A percentile compares a stretch with the other conserved stretches of the same genome.
Conservation (phyloP, 1,139 yeast species). For the Yamadazyma spencermartinsiae region DNA sequence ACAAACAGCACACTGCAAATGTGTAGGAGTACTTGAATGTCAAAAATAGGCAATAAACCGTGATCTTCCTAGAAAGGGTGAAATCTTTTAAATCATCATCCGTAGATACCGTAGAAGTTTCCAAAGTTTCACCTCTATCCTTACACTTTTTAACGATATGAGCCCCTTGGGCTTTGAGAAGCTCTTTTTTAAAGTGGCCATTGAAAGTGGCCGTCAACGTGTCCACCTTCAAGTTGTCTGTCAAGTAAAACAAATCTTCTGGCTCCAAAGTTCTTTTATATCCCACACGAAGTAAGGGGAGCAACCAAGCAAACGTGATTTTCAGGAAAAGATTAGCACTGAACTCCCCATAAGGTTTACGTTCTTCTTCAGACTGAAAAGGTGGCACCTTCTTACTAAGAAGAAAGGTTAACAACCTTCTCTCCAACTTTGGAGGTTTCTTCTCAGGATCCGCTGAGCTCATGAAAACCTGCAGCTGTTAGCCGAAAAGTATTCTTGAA, state of each 20-base stretch:
- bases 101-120: slow-evolving; percentile 17
- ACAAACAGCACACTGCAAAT: slow-evolving; percentile 22
- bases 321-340: slow-evolving; percentile 31
- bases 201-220: slow-evolving; percentile 32
- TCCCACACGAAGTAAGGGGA: slow-evolving; percentile 60
- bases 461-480: slow-evolving; percentile 1
- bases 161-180: slow-evolving; percentile 25
- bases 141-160: slow-evolving; percentile 28
- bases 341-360: slow-evolving; percentile 41
- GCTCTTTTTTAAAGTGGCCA: slow-evolving; percentile 33
- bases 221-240: slow-evolving; percentile 55
- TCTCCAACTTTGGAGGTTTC: slow-evolving; percentile 18
- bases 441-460: not conserved
- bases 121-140: slow-evolving; percentile 13
- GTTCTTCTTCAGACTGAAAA: slow-evolving; percentile 52
- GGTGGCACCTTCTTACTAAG: slow-evolving; percentile 44
- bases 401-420: slow-evolving; percentile 16
- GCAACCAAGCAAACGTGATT: slow-evolving; percentile 57
- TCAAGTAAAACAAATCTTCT: slow-evolving; percentile 59
- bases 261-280: slow-evolving; percentile 67
- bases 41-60: slow-evolving; percentile 22
- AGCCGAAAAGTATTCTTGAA: not conserved
- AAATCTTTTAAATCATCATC: slow-evolving; percentile 31
- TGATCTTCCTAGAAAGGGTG: slow-evolving; percentile 17
- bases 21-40: slow-evolving; percentile 33